Evolutionary conservation across 179 eudicot species (phyloP), one percentile per base, ranked within the genome.

Genomic region (Spergularia azorica): DNA sequence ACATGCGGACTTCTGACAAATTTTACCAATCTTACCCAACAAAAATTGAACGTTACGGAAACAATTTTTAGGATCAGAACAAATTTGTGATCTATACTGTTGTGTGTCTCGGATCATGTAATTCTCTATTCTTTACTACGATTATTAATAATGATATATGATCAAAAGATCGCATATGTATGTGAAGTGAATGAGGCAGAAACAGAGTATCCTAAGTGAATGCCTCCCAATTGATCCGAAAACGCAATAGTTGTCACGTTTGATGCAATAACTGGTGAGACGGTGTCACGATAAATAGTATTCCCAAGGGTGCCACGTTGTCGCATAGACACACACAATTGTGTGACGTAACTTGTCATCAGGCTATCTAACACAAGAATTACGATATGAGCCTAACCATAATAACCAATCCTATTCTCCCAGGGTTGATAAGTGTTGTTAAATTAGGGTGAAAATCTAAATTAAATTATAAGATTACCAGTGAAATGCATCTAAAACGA

Each of bases 11-110:
- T 43, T 43, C 48, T 43, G 48, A 43, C 48, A 43, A 43, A 43
- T 1, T 43, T 43, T 43, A 43, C 48, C 48, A 43, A 43, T 43
- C 8, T 43, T 43, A 43, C 48, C 12, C n/a, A 18, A 65, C 7
- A 13, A 65, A 17, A 15, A 65, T 43, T 43, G 48, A 14, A 65
- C 69, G 69, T 65, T 65, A 20, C 1, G 51, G 69, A 38, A 65
- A 65, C 50, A 16, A 65, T 39, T 39, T 38, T 14, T 36, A n/a
- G n/a, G n/a, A 38, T 39, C 2, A 43, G 14, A 65, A 65, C 69
- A 65, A 65, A 38, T 0, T 65, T 65, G 69, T 65, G 69, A 65
- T 65, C 69, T 39, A 65, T 65, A 15, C 17, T 16, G 20, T 65
- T 50, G 38, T 38, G 48, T 65, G 69, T 65, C 50, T 63, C n/a